Evolutionary conservation across 2,329 filamentous ascomycete genomes (phyloP), one percentile per base, ranked within the genome.

Genomic region (Sporothrix inflata): DNA sequence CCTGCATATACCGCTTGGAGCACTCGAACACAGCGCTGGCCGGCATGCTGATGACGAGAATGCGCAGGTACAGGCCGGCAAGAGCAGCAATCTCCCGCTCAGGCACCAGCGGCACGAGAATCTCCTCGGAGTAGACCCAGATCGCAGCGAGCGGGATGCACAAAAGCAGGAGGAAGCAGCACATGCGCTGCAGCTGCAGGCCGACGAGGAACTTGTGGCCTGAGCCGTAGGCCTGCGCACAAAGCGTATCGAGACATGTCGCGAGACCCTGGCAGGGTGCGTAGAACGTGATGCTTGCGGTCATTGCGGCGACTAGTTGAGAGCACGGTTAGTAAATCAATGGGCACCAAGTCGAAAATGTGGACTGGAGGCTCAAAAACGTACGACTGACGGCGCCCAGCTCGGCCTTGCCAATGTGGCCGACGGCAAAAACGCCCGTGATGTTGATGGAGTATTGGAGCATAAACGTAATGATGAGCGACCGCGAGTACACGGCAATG

Each of bases 161-260:
- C 73, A 94, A 85, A 0, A 87, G 76, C 85, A 91, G 14, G 3
- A 95, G 84, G 78, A 97, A 95, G 78, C 87, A 92, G 1, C 91
- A 84, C 92, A 95, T 95, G 66, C 92, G 86, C 80, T 96, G 92
- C 74, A 94, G 84, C 77, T 96, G 92, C 71, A 96, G 81, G 1
- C 93, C 95, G 12, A 98, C 95, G 5, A 98, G 88, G 76, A 94
- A 92, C 79, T 92, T 97, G 79, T 92, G 92, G 0, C 95, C 95
- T 0, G 93, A 97, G 2, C 96, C 95, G 79, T 97, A 98, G 0
- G 96, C 95, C 81, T 98, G 95, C 0, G 95, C 89, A 80, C 95
- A 98, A 2, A 98, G 89, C 0, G 95, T 98, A 81, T 98, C 95
- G 49, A 98, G 85, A 75, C 91, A 93, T 4, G 95, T 98, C 0